Percentiles rank a stretch among this genome's conserved stretches.
These are phyloP conservation scores for Paraphaeosphaeria minitans DNA, from an alignment of 2,329 filamentous ascomycete genomes.

Conservation along the genomic window DNA sequence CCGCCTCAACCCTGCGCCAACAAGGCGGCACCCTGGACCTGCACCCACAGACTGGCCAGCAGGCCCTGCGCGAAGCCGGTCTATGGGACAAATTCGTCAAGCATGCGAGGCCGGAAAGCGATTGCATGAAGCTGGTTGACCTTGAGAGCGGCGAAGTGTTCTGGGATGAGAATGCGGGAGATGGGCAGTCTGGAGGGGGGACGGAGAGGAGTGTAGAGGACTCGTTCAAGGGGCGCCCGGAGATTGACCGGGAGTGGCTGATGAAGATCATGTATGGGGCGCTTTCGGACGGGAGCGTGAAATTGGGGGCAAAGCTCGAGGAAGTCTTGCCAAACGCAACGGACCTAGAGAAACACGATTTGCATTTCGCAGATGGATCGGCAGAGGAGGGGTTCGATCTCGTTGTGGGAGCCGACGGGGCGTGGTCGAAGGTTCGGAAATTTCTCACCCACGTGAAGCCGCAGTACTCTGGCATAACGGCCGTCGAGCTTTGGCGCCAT, in stretches of 20 bases:
- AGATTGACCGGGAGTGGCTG: conserved; percentile 57
- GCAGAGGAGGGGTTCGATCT: conserved; percentile 48
- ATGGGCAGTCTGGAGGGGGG: conserved; percentile 43
- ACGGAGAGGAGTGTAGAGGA: conserved; percentile 44
- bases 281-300: conserved; percentile 49
- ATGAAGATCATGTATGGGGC: conserved; percentile 50
- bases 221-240: conserved; percentile 38
- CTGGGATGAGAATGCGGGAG: conserved; percentile 32
- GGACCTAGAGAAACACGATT: conserved; percentile 21
- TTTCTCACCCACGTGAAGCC: conserved; percentile 47
- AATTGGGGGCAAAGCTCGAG: conserved; percentile 41
- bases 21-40: conserved; percentile 55
- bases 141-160: conserved; percentile 35
- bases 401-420: conserved; percentile 56
- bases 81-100: conserved; percentile 58
- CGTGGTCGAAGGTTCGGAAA: conserved; percentile 49
- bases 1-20: conserved; percentile 40
- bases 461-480: conserved; percentile 53
- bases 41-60: conserved; percentile 57
- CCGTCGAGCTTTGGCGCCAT: conserved; percentile 52
- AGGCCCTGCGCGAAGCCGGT: conserved; percentile 57
- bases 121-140: conserved; percentile 56
- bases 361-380: conserved; percentile 40
- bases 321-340: conserved; percentile 33
- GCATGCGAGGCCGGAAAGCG: conserved; percentile 58